Conservation (phyloP, 2,329 filamentous ascomycete genomes). For the Fusarium nanum region DNA sequence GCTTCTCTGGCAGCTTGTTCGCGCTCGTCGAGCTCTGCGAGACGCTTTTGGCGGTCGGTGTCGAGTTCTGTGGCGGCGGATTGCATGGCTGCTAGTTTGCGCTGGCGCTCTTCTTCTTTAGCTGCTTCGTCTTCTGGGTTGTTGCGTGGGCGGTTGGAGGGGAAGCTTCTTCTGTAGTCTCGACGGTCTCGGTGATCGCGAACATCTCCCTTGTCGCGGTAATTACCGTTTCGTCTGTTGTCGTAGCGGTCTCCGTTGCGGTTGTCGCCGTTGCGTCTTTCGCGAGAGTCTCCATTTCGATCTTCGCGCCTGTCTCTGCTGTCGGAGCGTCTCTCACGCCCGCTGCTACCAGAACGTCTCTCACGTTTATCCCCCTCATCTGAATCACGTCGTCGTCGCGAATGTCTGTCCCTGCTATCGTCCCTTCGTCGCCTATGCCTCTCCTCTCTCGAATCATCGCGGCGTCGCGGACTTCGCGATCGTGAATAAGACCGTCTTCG, state of each 20-base stretch:
- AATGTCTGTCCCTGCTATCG: constrained; percentile 41
- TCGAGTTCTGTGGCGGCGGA: constrained; percentile 77
- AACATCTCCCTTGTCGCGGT: background rate
- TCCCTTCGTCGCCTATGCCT: constrained; percentile 42
- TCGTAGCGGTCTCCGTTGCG: constrained; percentile 27
- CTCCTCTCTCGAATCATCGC: constrained; percentile 48
- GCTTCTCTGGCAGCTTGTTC: constrained; percentile 73
- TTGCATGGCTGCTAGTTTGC: constrained; percentile 79
- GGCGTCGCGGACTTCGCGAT: constrained; percentile 57
- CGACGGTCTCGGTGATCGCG: constrained; percentile 40
- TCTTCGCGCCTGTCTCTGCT: background rate
- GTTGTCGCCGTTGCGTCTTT: constrained; percentile 15
- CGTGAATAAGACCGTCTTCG: constrained; percentile 60
- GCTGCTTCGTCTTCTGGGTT: constrained; percentile 46
- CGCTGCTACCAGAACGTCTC: background rate
- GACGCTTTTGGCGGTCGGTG: constrained; percentile 73
- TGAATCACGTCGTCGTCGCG: constrained; percentile 37
- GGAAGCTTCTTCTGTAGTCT: background rate
- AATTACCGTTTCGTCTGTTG: background rate
- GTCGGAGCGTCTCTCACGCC: background rate
- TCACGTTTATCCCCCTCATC: constrained; percentile 29
- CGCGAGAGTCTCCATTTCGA: constrained; percentile 6
- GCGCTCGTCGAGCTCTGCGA: constrained; percentile 73
- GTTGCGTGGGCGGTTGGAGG: constrained; percentile 20
- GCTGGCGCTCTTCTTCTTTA: constrained; percentile 68